Conservation (phyloP, 768 basidiomycete genomes). For the Rossbeevera mucosa region DNA sequence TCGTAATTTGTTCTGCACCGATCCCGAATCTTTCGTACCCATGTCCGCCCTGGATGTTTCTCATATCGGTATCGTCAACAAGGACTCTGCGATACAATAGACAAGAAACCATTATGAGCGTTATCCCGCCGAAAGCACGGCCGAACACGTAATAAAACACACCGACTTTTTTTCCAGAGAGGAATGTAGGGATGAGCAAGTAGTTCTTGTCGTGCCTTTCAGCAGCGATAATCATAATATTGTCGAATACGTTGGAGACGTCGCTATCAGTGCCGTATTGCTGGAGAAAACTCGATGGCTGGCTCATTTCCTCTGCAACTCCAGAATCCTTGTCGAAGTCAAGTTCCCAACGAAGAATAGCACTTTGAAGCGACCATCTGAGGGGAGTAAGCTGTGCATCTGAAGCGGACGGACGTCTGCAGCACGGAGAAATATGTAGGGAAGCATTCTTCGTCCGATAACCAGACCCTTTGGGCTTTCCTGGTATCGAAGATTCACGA, state of each 20-base stretch:
- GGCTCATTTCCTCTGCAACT: background rate
- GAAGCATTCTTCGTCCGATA: background rate
- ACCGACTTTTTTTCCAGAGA: background rate
- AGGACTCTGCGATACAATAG: background rate
- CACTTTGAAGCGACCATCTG: background rate
- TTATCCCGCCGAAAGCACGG: background rate
- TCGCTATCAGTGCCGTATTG: background rate
- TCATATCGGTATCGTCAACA: background rate
- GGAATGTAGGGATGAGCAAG: background rate
- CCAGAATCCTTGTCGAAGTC: background rate
- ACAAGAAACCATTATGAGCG: background rate
- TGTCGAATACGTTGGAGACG: background rate
- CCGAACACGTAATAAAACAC: background rate
- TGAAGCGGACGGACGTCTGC: background rate
- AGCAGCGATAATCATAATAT: background rate
- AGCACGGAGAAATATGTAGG: background rate
- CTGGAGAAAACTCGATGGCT: background rate
- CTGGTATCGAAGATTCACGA: background rate
- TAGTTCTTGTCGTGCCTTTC: background rate
- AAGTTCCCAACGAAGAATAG: background rate
- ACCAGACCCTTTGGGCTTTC: background rate
- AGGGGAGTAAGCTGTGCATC: background rate
- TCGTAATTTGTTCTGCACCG: background rate
- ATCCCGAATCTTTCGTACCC: background rate
- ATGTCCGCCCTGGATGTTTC: background rate